Conservation (phyloP, 495 filamentous ascomycete genomes). For the Pyrenula massariospora region DNA sequence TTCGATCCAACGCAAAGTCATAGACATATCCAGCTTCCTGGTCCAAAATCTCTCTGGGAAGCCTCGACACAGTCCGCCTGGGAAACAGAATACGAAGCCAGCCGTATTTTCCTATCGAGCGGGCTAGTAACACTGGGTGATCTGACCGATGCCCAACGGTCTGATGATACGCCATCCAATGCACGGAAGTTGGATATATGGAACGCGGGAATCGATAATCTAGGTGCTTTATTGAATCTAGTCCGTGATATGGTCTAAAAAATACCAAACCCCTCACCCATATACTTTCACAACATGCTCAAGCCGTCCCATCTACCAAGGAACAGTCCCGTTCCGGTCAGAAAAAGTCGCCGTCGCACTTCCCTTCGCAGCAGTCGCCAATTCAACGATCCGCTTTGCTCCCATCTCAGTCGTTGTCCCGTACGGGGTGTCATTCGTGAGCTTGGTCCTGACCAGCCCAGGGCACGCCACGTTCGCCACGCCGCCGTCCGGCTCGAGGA, state of each 20-base stretch:
- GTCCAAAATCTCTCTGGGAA: slow-evolving; percentile 3
- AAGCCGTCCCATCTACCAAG: slow-evolving; percentile 1
- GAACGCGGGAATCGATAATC: slow-evolving; percentile 5
- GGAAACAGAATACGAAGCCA: slow-evolving; percentile 1
- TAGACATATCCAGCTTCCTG: neutral
- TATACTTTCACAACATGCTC: neutral
- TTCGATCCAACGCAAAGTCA: neutral
- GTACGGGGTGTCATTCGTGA: neutral
- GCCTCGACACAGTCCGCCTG: slow-evolving; percentile 1
- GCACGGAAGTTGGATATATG: neutral
- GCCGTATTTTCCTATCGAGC: neutral
- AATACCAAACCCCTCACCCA: neutral
- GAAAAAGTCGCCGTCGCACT: slow-evolving; percentile 3
- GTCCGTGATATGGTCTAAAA: neutral
- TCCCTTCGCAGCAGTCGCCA: slow-evolving; percentile 1
- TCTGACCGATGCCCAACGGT: neutral
- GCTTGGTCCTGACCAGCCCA: slow-evolving; percentile 2
- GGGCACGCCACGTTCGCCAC: slow-evolving; percentile 3
- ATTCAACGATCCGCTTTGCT: neutral
- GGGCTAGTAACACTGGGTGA: neutral
- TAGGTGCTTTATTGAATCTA: slow-evolving; percentile 2
- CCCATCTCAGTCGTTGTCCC: slow-evolving; percentile 1
- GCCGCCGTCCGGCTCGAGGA: slow-evolving; percentile 3
- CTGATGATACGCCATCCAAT: neutral
- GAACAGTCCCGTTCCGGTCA: neutral